Evolutionary conservation across 805 yeast genomes (phyloP).

Genomic region (Saturnispora zaruensis): DNA sequence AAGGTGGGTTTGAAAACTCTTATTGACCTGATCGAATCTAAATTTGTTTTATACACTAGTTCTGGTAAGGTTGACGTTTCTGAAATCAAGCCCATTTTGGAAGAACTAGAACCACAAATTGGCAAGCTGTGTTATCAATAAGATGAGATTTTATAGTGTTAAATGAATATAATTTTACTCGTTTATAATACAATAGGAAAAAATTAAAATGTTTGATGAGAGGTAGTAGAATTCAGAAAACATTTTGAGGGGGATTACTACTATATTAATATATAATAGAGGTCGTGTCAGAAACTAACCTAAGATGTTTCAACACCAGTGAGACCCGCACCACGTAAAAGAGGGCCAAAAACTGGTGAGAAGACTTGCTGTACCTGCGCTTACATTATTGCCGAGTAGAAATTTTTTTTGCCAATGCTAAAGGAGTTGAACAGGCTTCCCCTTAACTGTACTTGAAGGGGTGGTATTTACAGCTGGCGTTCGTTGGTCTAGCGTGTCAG

Average conservation of each 20-base stretch:
- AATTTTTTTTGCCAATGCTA: background rate
- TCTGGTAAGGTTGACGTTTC: background rate
- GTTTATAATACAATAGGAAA: background rate
- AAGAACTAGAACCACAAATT: background rate
- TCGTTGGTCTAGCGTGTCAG: too few species aligned
- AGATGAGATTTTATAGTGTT: background rate
- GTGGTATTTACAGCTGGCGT: background rate
- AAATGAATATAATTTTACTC: background rate
- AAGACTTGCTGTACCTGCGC: background rate
- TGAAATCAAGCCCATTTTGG: background rate
- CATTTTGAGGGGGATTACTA: too few species aligned
- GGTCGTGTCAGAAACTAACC: too few species aligned
- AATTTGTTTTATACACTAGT: background rate
- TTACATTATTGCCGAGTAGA: background rate
- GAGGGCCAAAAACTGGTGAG: background rate
- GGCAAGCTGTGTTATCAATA: background rate
- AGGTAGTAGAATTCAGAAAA: too few species aligned
- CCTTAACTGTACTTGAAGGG: background rate
- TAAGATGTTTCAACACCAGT: too few species aligned
- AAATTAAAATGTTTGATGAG: background rate
- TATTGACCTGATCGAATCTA: conserved; percentile 8
- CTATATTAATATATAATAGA: too few species aligned
- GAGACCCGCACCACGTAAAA: too few species aligned
- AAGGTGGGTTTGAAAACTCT: conserved; percentile 11
- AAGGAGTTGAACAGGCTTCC: background rate